A percentile compares a stretch with the other conserved stretches of the same genome.
These are phyloP conservation scores for Mycena metata DNA, from an alignment of 768 basidiomycete genomes.

Conservation along the genomic window DNA sequence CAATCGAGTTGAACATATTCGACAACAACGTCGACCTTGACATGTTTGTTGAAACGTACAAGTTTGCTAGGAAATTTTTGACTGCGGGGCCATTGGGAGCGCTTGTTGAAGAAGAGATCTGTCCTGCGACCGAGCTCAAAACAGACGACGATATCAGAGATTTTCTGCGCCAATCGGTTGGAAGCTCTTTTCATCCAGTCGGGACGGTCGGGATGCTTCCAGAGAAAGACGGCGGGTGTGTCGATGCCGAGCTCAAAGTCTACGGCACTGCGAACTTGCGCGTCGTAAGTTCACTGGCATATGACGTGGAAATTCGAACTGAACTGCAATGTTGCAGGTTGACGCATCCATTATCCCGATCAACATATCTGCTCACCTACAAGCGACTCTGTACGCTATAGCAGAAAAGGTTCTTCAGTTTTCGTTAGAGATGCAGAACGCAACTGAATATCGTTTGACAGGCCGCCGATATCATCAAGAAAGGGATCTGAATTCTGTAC, in stretches of 20 bases:
- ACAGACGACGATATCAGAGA: conserved; percentile 47
- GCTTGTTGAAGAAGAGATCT: conserved; percentile 5
- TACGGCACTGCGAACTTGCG: conserved; percentile 46
- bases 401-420: conserved; percentile 14
- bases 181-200: conserved; percentile 33
- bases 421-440: too few relatives aligned
- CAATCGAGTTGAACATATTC: conserved; percentile 10
- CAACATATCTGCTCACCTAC: conserved; percentile 17
- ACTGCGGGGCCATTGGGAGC: too few relatives aligned
- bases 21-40: conserved; percentile 31
- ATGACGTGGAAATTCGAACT: background rate
- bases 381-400: conserved; percentile 17
- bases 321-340: background rate
- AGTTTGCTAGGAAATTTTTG: conserved; percentile 7
- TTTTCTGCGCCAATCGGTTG: conserved; percentile 26
- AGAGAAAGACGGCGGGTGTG: conserved; percentile 52
- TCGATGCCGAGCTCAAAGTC: conserved; percentile 51
- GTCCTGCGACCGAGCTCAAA: conserved; percentile 42
- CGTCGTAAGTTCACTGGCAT: conserved; percentile 28
- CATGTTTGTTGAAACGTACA: conserved; percentile 23
- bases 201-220: conserved; percentile 55
- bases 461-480: conserved; percentile 28
- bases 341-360: conserved; percentile 25
- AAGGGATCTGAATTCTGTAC: too few relatives aligned
- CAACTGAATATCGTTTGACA: background rate